Conservation (phyloP, 2,329 filamentous ascomycete species). For the Claviceps africana region DNA sequence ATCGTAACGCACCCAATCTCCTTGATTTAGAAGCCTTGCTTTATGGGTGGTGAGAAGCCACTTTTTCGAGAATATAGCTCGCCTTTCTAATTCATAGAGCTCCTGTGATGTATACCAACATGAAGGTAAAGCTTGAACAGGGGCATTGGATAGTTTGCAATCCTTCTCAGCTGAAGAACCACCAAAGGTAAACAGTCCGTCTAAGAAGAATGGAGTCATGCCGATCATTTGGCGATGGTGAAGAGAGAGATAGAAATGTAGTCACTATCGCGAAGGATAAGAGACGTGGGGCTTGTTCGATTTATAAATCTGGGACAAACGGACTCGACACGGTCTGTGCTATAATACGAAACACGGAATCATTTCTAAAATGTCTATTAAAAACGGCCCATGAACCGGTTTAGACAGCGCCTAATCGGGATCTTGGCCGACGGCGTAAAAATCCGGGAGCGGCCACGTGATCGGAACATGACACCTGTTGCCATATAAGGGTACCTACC, state of each 20-base stretch:
- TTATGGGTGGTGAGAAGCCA: slow-evolving; percentile 43
- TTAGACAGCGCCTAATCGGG: background rate
- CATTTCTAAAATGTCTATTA: background rate
- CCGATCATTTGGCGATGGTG: background rate
- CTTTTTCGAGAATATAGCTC: slow-evolving; percentile 42
- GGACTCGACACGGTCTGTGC: background rate
- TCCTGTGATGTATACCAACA: slow-evolving; percentile 38
- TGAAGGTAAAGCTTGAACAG: slow-evolving; percentile 27
- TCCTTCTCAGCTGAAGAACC: slow-evolving; percentile 10
- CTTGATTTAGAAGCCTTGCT: slow-evolving; percentile 32
- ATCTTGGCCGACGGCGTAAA: background rate
- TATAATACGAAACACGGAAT: background rate
- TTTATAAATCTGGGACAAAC: background rate
- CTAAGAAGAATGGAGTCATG: slow-evolving; percentile 16
- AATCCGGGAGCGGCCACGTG: slow-evolving; percentile 6
- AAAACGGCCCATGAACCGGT: background rate
- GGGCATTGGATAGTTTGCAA: slow-evolving; percentile 10
- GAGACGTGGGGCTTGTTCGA: background rate
- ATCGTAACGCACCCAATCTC: slow-evolving; percentile 42
- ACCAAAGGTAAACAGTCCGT: slow-evolving; percentile 26
- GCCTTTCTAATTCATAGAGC: slow-evolving; percentile 42
- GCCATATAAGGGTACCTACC: too few species aligned
- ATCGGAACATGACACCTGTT: background rate
- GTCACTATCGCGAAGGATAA: background rate
- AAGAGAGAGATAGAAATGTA: background rate